Evolutionary conservation across 2,329 filamentous ascomycete species (phyloP), one percentile per base, ranked within the genome.

Genomic region (Rutstroemia sydowiana): DNA sequence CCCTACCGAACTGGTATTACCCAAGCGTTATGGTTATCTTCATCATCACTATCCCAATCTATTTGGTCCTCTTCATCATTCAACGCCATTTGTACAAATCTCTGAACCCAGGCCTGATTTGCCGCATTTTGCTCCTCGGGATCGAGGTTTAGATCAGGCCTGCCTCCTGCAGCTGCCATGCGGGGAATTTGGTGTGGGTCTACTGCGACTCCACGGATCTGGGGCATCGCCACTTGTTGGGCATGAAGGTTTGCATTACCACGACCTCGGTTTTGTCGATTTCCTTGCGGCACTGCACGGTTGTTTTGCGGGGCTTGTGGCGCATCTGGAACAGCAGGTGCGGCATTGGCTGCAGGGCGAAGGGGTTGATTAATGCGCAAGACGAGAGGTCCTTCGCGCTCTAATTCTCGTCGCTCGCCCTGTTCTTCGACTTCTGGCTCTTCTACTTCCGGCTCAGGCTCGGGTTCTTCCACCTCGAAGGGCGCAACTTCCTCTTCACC

Each of bases 1-100:
- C 9, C 16, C 60, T 48, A 58, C 52, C 64, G 45, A 47, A 69
- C 58, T 20, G 63, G 58, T 57, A 68, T 63, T 71, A 73, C 66
- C 75, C 75, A 58, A 58, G 67, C 54, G 63, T 69, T 37, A 65
- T 70, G 57, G 63, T 75, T 65, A 64, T 76, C 54, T 67, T 77
- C 51, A 69, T 77, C 53, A 71, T 73, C 42, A 54, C 59, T 71
- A 65, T 63, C 70, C 66, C 44, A 59, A 11, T 63, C 61, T 5
- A 67, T 32, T 32, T 60, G 55, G 57, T 67, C 65, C 34, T 66
- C 65, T 53, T 66, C 62, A 30, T 67, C 65, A 47, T 64, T 63
- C 43, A 66, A 45, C 1, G 65, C 65, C 63, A 67, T 63, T 49
- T 63, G 61, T 5, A 67, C 64, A 53, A 67, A 67, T 55, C 59